Base-by-base conservation (phyloP, 1,284 basidiomycete species). In the Lentinula novae-zelandiae region DNA sequence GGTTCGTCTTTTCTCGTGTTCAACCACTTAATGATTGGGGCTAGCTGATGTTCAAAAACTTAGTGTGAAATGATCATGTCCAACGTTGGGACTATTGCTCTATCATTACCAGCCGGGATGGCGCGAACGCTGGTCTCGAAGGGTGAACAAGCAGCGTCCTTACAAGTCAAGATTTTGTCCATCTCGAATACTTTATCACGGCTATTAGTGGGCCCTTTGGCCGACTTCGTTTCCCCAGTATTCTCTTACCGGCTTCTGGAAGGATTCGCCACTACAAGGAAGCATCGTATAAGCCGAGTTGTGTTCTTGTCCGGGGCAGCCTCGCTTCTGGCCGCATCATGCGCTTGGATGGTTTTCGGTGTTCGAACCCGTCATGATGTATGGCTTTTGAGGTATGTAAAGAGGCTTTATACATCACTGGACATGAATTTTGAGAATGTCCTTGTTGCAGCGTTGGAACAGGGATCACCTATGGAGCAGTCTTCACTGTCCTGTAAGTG, bases 11-110 rank as follows among this genome's bases (percentile, higher is more conserved):
- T 9, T 60, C 53, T n/a, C 10, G 10, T 46, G 8, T 42, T 56
- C 40, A 17, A 60, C 51, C 60, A 44, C 42, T 53, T 8, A 6
- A 6, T 50, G 22, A 22, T 22, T 22, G 22, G 22, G 1, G 12
- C 60, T n/a, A 20, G 8, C 39, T 31, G 27, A 57, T 31, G 56
- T 53, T 33, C 55, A 44, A 8, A 8, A 20, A 54, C 42, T 10
- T 60, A 92, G 90, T 83, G 84, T 53, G 90, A 92, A 72, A 92
- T 91, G 90, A 79, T 92, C 22, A 85, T 92, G 36, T 85, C 88
- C 9, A 92, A 90, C 67, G 84, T 92, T 53, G 90, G 89, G 33
- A 83, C 87, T 2, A 87, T 92, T 56, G 80, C 87, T n/a, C 72
- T 87, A 5, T 84, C 89, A 7, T 77, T 92, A 46, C 80, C 83